These are phyloP conservation scores for Intubia oerlemansii DNA, from an alignment of 2,329 filamentous ascomycete genomes.

Conservation along the genomic window DNA sequence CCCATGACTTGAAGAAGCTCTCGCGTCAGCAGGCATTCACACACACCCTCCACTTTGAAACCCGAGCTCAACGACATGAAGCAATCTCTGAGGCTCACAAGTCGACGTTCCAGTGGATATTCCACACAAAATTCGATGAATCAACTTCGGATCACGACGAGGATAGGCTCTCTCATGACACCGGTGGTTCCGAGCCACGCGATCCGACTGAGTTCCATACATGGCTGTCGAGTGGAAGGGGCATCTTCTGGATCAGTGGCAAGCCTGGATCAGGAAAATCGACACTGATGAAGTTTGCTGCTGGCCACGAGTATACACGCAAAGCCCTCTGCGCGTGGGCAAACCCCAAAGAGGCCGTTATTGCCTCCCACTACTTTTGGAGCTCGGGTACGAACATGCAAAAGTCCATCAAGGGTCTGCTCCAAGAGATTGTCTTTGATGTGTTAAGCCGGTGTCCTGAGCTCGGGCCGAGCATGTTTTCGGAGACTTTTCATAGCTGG, in stretches of 20 bases:
- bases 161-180: too few species aligned
- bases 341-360: neutral
- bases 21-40: too few species aligned
- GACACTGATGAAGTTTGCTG: slow-evolving; percentile 5
- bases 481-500: too few species aligned
- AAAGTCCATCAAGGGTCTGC: slow-evolving; percentile 2
- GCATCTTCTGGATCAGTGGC: slow-evolving; percentile 4
- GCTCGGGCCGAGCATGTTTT: slow-evolving; percentile 1
- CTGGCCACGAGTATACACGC: slow-evolving; percentile 1
- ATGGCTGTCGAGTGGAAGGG: slow-evolving; percentile 1
- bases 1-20: neutral
- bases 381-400: slow-evolving; percentile 1
- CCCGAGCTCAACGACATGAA: too few species aligned
- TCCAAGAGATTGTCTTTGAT: slow-evolving; percentile 2
- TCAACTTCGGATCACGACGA: neutral
- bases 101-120: slow-evolving; percentile 2
- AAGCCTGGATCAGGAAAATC: slow-evolving; percentile 4
- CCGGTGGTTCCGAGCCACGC: too few species aligned
- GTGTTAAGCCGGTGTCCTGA: slow-evolving; percentile 1
- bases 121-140: too few species aligned
- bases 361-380: slow-evolving; percentile 3
- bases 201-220: neutral
- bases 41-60: too few species aligned
- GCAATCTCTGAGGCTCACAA: slow-evolving; percentile 1
- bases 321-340: neutral